Conservation (phyloP, 2,329 filamentous ascomycete species). For the Monilinia fructigena region DNA sequence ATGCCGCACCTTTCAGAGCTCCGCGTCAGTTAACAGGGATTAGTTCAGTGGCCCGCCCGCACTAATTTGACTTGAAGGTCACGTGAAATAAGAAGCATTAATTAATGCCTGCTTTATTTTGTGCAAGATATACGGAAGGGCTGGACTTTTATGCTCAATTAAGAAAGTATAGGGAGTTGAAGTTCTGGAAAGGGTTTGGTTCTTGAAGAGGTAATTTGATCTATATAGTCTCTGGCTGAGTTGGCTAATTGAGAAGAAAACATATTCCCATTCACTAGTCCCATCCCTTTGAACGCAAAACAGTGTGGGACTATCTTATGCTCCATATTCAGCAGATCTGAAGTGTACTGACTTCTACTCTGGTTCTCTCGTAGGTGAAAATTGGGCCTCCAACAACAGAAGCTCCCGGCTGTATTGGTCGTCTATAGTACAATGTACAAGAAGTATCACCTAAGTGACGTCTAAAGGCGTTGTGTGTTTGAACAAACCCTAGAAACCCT, state of each 20-base stretch:
- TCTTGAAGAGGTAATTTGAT: neutral
- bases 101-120: conserved; percentile 1
- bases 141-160: neutral
- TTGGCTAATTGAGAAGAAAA: conserved; percentile 2
- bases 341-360: conserved; percentile 9
- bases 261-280: neutral
- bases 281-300: neutral
- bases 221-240: conserved; percentile 1
- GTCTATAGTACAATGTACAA: conserved; percentile 43
- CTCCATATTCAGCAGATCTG: neutral
- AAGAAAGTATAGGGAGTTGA: neutral
- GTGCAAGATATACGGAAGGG: neutral
- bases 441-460: conserved; percentile 38
- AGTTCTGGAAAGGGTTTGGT: neutral
- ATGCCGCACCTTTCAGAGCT: conserved; percentile 30
- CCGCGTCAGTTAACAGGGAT: conserved; percentile 34
- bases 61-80: neutral
- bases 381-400: conserved; percentile 24
- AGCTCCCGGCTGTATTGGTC: conserved; percentile 31
- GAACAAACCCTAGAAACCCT: conserved; percentile 27
- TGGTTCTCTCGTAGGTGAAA: conserved; percentile 18
- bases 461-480: conserved; percentile 39
- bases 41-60: conserved; percentile 18
- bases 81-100: neutral
- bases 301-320: neutral